A percentile compares a stretch with the other conserved stretches of the same genome.
These are phyloP conservation scores for Phytomonas sp. DNA, from an alignment of 208 protist genomes.

Conservation along the genomic window DNA sequence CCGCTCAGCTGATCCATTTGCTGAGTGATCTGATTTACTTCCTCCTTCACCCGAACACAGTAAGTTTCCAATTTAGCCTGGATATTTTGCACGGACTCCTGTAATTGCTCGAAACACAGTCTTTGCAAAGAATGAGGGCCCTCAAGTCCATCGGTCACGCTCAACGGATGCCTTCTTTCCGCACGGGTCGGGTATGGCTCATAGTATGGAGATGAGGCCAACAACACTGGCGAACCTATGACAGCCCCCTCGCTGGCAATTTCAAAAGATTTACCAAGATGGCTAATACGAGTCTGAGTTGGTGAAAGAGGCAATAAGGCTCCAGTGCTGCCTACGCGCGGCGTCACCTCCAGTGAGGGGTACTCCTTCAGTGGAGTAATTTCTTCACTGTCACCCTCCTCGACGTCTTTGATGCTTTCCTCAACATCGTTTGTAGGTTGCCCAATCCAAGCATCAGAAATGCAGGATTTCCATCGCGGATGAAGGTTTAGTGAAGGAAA, in stretches of 20 bases:
- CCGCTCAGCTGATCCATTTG: constrained; percentile 29
- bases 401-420: neutral
- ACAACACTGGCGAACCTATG: neutral
- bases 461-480: neutral
- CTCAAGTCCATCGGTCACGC: neutral
- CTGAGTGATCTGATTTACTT: constrained; percentile 18
- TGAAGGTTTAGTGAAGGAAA: neutral
- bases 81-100: constrained; percentile 28
- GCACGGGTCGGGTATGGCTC: neutral
- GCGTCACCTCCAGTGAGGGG: constrained; percentile 9
- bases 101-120: constrained; percentile 18
- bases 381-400: neutral
- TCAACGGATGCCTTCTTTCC: neutral
- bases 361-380: constrained; percentile 5
- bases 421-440: neutral
- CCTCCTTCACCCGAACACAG: constrained; percentile 27
- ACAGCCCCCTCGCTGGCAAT: neutral
- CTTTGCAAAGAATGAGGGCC: neutral
- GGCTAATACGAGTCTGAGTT: neutral
- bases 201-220: neutral
- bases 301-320: neutral
- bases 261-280: neutral
- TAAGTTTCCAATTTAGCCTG: constrained; percentile 43
- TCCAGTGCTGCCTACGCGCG: neutral
- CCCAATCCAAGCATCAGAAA: neutral